A percentile compares a stretch with the other conserved stretches of the same genome.
Conservation (phyloP, 805 yeast species). For the Lachancea kluyveri region DNA sequence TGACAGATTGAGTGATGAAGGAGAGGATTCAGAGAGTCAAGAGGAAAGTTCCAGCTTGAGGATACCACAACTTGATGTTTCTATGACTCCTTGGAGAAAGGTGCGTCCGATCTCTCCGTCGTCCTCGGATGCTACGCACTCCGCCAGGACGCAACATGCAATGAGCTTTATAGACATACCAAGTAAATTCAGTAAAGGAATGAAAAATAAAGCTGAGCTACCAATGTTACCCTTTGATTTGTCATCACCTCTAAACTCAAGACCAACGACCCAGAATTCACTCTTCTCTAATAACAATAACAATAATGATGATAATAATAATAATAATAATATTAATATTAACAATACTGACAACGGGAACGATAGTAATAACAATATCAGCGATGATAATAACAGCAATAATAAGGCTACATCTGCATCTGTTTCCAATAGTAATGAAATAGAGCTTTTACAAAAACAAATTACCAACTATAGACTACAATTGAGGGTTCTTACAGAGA, state of each 20-base stretch:
- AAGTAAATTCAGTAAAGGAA: too few relatives aligned
- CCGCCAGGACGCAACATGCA: too few relatives aligned
- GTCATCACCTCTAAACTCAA: slow-evolving; percentile 15
- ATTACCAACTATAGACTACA: slow-evolving; percentile 37
- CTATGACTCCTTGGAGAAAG: slow-evolving; percentile 35
- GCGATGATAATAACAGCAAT: slow-evolving; percentile 6
- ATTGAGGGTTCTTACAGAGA: slow-evolving; percentile 30
- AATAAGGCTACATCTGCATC: slow-evolving; percentile 13
- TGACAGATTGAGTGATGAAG: too few relatives aligned
- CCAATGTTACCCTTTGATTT: slow-evolving; percentile 7
- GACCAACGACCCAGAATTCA: slow-evolving; percentile 16
- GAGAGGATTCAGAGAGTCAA: slow-evolving; percentile 4
- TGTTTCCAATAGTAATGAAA: slow-evolving; percentile 21
- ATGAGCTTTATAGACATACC: too few relatives aligned
- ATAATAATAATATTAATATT: too few relatives aligned
- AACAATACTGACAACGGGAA: too few relatives aligned
- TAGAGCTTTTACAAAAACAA: slow-evolving; percentile 35
- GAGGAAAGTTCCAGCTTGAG: slow-evolving; percentile 14
- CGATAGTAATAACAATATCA: slow-evolving; percentile 3
- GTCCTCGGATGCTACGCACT: too few relatives aligned
- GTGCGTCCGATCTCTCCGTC: too few relatives aligned
- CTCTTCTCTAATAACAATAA: slow-evolving; percentile 13
- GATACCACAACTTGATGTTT: slow-evolving; percentile 31
- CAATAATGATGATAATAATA: not conserved
- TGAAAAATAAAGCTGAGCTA: slow-evolving; percentile 6